A percentile compares a stretch with the other conserved stretches of the same genome.
phyloP scores from a whole-genome alignment of 2,329 filamentous ascomycete species.

The Neopestalotiopsis rosae region DNA sequence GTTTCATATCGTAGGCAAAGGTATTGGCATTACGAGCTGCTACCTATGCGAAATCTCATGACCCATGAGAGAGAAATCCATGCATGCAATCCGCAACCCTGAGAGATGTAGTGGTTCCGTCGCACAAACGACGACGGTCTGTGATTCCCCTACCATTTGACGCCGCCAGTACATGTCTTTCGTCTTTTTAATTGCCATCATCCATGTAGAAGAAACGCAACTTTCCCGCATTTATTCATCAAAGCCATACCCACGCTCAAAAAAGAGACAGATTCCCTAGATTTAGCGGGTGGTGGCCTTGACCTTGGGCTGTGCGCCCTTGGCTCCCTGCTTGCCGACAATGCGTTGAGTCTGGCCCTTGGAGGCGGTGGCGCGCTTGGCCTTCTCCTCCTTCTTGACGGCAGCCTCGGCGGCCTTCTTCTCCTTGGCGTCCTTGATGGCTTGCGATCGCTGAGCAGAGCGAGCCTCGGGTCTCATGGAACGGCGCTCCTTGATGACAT shows the following conservation, averaged over 20 bases:
- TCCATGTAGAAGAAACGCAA: slow-evolving; percentile 26
- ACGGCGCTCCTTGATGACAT: slow-evolving; percentile 99
- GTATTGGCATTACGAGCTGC: slow-evolving; percentile 35
- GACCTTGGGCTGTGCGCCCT: slow-evolving; percentile 87
- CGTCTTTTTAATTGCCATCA: slow-evolving; percentile 19
- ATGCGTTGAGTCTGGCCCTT: slow-evolving; percentile 82
- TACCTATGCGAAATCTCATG: slow-evolving; percentile 36
- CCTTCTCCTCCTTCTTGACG: slow-evolving; percentile 99
- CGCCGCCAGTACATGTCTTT: slow-evolving; percentile 37
- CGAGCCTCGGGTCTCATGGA: slow-evolving; percentile 94
- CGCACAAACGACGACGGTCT: slow-evolving; percentile 28
- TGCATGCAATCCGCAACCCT: slow-evolving; percentile 34
- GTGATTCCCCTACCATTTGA: slow-evolving; percentile 38
- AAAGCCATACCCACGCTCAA: slow-evolving; percentile 8
- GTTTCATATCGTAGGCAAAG: slow-evolving; percentile 30
- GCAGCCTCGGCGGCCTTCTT: slow-evolving; percentile 90
- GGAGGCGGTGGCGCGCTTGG: slow-evolving; percentile 80
- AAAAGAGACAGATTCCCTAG: neutral
- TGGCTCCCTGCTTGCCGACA: slow-evolving; percentile 95
- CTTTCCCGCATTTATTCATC: slow-evolving; percentile 23
- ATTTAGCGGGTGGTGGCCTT: slow-evolving; percentile 84
- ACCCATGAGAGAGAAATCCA: slow-evolving; percentile 31
- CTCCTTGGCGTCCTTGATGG: slow-evolving; percentile 98
- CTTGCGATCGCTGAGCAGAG: slow-evolving; percentile 83
- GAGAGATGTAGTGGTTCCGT: slow-evolving; percentile 32